Evolutionary conservation across 2,329 filamentous ascomycete genomes (phyloP).

Genomic region (Fusarium sororula): DNA sequence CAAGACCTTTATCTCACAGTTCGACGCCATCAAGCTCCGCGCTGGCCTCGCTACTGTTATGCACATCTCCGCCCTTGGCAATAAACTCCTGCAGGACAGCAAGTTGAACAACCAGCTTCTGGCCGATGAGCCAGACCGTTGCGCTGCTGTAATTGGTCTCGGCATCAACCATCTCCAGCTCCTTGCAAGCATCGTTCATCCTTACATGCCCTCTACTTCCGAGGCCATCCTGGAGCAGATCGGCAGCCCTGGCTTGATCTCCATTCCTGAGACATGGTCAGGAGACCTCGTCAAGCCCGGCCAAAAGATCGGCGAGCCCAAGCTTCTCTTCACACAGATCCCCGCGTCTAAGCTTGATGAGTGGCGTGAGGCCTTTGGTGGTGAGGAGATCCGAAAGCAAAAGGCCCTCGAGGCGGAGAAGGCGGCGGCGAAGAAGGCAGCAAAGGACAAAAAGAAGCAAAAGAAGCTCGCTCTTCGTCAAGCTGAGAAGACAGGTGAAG

Average conservation of each 20-base stretch:
- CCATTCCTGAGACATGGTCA: slow-evolving; percentile 74
- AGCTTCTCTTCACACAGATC: slow-evolving; percentile 84
- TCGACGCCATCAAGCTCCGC: slow-evolving; percentile 77
- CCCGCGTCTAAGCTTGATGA: slow-evolving; percentile 83
- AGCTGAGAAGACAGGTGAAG: slow-evolving; percentile 23
- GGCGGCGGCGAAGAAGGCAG: slow-evolving; percentile 61
- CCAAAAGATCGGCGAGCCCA: slow-evolving; percentile 83
- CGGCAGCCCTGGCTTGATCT: slow-evolving; percentile 57
- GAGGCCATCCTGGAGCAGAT: slow-evolving; percentile 82
- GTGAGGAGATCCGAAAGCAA: slow-evolving; percentile 72
- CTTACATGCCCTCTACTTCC: slow-evolving; percentile 86
- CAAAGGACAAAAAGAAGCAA: slow-evolving; percentile 61
- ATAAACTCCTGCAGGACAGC: slow-evolving; percentile 62
- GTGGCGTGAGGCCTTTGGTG: slow-evolving; percentile 81
- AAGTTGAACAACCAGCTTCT: slow-evolving; percentile 65
- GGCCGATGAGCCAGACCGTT: slow-evolving; percentile 63
- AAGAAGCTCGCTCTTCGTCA: slow-evolving; percentile 45
- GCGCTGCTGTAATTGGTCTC: slow-evolving; percentile 73
- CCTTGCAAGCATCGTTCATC: slow-evolving; percentile 78
- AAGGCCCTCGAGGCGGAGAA: slow-evolving; percentile 66
- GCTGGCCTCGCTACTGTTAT: slow-evolving; percentile 72
- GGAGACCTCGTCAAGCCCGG: slow-evolving; percentile 71
- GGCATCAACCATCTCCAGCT: slow-evolving; percentile 86
- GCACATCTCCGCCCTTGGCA: slow-evolving; percentile 69
- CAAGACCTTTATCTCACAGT: slow-evolving; percentile 71